Evolutionary conservation across 2,329 filamentous ascomycete genomes (phyloP).

Genomic region (Diaporthe aspalathi): DNA sequence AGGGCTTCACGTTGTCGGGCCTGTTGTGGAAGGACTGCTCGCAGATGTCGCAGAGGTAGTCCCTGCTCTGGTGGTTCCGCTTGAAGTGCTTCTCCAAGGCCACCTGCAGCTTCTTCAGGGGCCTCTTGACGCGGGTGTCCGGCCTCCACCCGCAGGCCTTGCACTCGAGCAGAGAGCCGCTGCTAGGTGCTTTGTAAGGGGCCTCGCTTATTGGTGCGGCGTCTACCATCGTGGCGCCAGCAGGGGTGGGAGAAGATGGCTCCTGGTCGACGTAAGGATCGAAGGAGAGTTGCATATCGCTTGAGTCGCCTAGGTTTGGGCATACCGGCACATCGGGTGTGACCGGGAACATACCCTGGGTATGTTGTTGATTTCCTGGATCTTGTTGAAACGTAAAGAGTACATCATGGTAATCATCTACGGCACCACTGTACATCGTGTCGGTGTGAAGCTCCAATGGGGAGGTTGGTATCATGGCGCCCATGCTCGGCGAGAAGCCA

Average conservation of each 20-base stretch:
- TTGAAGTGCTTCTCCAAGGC: slow-evolving; percentile 21
- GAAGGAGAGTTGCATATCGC: neutral
- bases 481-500: neutral
- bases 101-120: neutral
- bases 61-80: neutral
- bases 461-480: neutral
- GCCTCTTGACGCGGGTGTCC: neutral
- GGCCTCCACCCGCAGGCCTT: neutral
- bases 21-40: neutral
- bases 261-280: too few species aligned
- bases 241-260: neutral
- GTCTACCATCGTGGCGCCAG: neutral
- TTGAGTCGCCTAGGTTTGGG: too few species aligned
- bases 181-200: accelerated
- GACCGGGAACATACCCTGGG: neutral
- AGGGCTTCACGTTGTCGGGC: slow-evolving; percentile 17
- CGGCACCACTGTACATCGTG: neutral
- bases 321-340: neutral
- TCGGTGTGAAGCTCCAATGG: neutral
- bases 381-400: neutral
- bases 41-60: neutral
- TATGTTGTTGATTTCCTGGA: neutral
- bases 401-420: too few species aligned
- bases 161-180: neutral
- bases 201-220: too few species aligned